Base-by-base conservation (phyloP, 2,329 filamentous ascomycete genomes). In the Botrytis sinoallii region DNA sequence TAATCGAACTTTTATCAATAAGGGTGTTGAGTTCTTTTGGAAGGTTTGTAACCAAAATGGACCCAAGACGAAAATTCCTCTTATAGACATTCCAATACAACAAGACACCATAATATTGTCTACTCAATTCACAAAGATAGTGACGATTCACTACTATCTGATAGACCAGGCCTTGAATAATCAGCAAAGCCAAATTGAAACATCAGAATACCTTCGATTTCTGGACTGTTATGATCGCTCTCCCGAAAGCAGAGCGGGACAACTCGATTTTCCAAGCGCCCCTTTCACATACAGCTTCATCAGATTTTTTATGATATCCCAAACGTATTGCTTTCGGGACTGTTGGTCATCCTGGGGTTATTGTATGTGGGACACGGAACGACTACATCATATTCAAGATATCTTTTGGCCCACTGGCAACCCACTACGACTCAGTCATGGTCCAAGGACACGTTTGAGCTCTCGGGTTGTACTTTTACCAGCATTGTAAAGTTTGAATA, bases 1-100 rank as follows among this genome's bases (percentile, higher is more conserved):
- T 18, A n/a, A 20, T 6, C 10, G 14, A n/a, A 10, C 22, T 18
- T 40, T 68, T 25, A 20, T 38, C 48, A 29, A 7, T 38, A 59
- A 57, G 48, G 66, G 48, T 40, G 22, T 59, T 40, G 48, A 52
- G 29, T 59, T 42, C n/a, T 69, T 69, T 16, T 69, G 48, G 48
- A 44, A 55, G 16, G 32, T 67, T 40, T 32, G 64, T 35, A 67
- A 29, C 44, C 64, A 67, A 38, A 25, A 67, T 67, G 44, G 6
- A 29, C 64, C 46, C 14, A 52, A 38, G 22, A 25, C 29, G 29
- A 12, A 5, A 46, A 67, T 67, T n/a, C 22, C 64, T 55, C 32
- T 67, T 12, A 25, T 67, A 67, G 44, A 52, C 22, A 40, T 16
- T 8, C 22, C 22, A 20, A 52, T 67, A 52, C 64, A 67, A 38